A percentile compares a stretch with the other conserved stretches of the same genome.
phyloP scores from a whole-genome alignment of 2,329 filamentous ascomycete species.

The Fonsecaea erecta region DNA sequence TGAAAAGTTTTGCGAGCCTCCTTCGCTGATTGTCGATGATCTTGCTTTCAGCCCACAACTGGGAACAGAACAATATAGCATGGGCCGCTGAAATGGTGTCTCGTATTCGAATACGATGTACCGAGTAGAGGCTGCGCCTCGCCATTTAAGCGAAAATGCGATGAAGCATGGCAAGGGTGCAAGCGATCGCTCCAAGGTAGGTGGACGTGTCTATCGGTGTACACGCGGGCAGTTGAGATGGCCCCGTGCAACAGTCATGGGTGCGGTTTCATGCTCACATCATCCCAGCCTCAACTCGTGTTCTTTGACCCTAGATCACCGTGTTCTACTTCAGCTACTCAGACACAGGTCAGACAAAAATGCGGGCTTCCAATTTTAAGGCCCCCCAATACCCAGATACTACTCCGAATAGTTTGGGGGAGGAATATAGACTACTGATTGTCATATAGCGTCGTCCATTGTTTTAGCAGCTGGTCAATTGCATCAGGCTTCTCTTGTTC shows the following conservation, averaged over 20 bases:
- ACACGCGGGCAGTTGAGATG: background rate
- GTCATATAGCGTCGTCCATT: slow-evolving; percentile 18
- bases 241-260: background rate
- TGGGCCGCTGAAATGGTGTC: background rate
- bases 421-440: background rate
- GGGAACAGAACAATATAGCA: background rate
- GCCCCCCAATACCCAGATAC: background rate
- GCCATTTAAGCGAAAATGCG: background rate
- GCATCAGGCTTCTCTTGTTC: background rate
- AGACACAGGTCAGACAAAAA: background rate
- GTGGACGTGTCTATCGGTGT: background rate
- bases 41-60: background rate
- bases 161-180: background rate
- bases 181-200: background rate
- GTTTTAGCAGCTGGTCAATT: slow-evolving; percentile 14
- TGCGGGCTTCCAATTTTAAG: background rate
- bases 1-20: background rate
- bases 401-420: background rate
- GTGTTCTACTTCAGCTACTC: background rate
- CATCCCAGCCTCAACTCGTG: background rate
- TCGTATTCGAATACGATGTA: background rate
- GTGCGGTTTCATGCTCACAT: background rate
- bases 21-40: background rate
- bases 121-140: background rate
- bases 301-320: background rate